These are phyloP conservation scores for Diaporthe nobilis DNA, from an alignment of 2,329 filamentous ascomycete genomes.

Conservation along the genomic window DNA sequence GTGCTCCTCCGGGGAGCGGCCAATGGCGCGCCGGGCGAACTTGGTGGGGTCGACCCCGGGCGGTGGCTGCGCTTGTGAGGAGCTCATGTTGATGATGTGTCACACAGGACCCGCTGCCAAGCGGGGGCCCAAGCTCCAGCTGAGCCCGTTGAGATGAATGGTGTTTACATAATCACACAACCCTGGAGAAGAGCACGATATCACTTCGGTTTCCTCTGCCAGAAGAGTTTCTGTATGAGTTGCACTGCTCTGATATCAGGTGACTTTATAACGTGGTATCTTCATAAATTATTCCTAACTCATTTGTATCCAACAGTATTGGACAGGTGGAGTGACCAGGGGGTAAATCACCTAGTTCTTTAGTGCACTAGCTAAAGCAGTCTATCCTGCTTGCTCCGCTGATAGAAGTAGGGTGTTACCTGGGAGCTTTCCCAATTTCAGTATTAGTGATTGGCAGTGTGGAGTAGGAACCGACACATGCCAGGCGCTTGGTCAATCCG, in stretches of 20 bases:
- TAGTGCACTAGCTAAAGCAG: neutral
- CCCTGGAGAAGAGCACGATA: neutral
- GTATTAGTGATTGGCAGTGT: neutral
- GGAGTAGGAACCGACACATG: neutral
- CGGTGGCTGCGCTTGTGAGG: constrained; percentile 3
- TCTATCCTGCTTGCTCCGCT: too few relatives aligned
- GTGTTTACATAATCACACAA: neutral
- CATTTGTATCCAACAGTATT: neutral
- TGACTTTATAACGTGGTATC: neutral
- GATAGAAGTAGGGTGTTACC: neutral
- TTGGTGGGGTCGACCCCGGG: constrained; percentile 3
- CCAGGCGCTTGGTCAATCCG: neutral
- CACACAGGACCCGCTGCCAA: neutral
- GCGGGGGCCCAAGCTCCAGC: neutral
- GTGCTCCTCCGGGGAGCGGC: neutral
- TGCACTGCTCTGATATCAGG: neutral
- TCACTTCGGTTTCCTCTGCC: neutral
- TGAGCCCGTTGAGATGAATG: too few relatives aligned
- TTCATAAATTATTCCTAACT: neutral
- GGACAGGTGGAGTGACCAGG: too few relatives aligned
- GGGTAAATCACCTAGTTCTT: too few relatives aligned
- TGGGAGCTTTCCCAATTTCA: neutral
- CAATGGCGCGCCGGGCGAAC: neutral
- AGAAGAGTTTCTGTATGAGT: neutral
- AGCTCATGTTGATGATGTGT: constrained; percentile 9